A percentile compares a stretch with the other conserved stretches of the same genome.
Conservation (phyloP, 2,329 filamentous ascomycete species). For the Aspergillus ochraceoroseus region DNA sequence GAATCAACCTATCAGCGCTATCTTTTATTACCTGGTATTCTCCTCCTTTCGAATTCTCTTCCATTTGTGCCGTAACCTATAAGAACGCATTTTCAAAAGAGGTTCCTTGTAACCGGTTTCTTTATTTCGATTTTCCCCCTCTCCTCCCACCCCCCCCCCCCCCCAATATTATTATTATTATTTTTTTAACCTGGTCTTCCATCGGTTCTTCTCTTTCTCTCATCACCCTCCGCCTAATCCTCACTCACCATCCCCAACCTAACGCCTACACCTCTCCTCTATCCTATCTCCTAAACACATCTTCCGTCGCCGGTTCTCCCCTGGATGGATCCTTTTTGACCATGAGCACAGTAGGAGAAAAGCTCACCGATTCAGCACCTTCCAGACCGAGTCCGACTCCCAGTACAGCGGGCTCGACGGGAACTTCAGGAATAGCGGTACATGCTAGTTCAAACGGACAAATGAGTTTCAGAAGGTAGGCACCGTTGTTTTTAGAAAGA, state of each 20-base stretch:
- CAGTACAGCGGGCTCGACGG: constrained; percentile 34
- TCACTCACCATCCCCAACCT: neutral
- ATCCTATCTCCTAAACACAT: constrained; percentile 7
- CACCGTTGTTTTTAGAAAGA: constrained; percentile 11
- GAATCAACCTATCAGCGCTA: too few relatives aligned
- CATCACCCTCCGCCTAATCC: neutral
- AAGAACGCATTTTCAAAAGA: too few relatives aligned
- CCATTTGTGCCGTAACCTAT: too few relatives aligned
- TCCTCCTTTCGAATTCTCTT: too few relatives aligned
- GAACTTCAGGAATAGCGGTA: constrained; percentile 35
- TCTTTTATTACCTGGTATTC: too few relatives aligned
- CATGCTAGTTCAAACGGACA: constrained; percentile 40
- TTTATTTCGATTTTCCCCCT: too few relatives aligned
- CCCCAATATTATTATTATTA: constrained; percentile 5
- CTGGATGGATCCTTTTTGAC: constrained; percentile 31
- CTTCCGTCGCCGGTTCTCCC: constrained; percentile 15
- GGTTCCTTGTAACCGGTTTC: too few relatives aligned
- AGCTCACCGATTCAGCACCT: constrained; percentile 23
- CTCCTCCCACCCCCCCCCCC: too few relatives aligned
- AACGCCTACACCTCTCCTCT: constrained; percentile 10
- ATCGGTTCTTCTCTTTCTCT: constrained; percentile 9
- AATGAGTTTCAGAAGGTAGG: constrained; percentile 58
- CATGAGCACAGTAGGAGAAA: constrained; percentile 35
- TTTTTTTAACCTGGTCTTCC: constrained; percentile 5
- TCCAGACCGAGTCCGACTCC: constrained; percentile 31